Conservation (phyloP, 2,329 filamentous ascomycete genomes). For the Cladosporium oxysporum region DNA sequence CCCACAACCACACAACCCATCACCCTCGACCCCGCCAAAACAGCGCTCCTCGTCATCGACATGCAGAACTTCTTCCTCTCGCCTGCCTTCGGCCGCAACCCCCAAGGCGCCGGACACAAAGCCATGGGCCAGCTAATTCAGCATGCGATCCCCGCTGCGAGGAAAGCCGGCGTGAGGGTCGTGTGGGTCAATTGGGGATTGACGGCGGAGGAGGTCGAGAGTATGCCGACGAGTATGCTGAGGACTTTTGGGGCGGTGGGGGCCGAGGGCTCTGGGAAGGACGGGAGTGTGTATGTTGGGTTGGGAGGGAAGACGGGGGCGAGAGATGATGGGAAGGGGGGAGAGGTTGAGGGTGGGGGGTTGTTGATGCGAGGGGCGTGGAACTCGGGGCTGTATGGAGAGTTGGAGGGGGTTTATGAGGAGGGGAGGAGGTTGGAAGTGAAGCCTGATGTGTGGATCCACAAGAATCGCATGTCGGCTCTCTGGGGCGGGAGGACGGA, state of each 20-base stretch:
- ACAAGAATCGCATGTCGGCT: constrained; percentile 62
- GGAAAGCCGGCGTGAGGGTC: constrained; percentile 53
- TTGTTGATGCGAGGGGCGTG: constrained; percentile 56
- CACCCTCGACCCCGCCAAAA: constrained; percentile 37
- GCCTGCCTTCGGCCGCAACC: constrained; percentile 33
- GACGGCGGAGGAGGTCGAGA: constrained; percentile 51
- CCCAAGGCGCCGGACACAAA: constrained; percentile 43
- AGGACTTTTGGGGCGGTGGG: constrained; percentile 48
- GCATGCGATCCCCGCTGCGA: constrained; percentile 50
- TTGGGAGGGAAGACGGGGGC: constrained; percentile 35
- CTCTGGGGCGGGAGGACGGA: constrained; percentile 52
- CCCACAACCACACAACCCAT: constrained; percentile 31
- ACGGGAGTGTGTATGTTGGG: constrained; percentile 35
- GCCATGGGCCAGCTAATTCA: constrained; percentile 46
- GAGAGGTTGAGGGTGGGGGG: constrained; percentile 43
- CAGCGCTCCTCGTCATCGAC: constrained; percentile 39
- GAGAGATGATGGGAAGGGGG: constrained; percentile 44
- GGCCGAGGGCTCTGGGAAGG: constrained; percentile 26
- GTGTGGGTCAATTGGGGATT: constrained; percentile 62
- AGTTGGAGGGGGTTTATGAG: constrained; percentile 45
- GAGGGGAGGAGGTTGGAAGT: constrained; percentile 29
- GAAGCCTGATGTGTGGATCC: constrained; percentile 52
- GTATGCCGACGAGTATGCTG: constrained; percentile 53
- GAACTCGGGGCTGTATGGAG: constrained; percentile 57
- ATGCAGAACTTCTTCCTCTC: constrained; percentile 40